These are phyloP conservation scores for Rhodotorula sp. DNA, from an alignment of 1,284 basidiomycete genomes.

Conservation along the genomic window DNA sequence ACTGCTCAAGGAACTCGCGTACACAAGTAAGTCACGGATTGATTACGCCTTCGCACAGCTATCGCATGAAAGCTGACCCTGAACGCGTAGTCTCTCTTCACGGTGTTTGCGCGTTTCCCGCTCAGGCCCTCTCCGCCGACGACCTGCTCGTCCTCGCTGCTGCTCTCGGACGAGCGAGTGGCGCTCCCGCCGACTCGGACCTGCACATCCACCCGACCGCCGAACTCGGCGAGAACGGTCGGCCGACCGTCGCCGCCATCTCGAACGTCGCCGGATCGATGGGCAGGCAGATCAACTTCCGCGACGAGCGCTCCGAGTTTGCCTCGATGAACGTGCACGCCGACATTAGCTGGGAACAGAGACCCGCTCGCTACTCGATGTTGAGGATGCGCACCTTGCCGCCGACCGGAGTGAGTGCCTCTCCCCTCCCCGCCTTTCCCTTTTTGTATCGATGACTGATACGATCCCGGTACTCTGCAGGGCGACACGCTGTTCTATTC, in stretches of 20 bases:
- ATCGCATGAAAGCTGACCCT: neutral
- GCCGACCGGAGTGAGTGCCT: conserved; percentile 47
- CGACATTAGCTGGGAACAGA: conserved; percentile 52
- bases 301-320: conserved; percentile 34
- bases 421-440: neutral
- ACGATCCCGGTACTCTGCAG: neutral
- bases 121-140: conserved; percentile 56
- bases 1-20: conserved; percentile 27
- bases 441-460: neutral
- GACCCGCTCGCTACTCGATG: conserved; percentile 62
- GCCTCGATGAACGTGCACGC: conserved; percentile 24
- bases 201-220: conserved; percentile 68
- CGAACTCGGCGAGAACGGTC: conserved; percentile 50
- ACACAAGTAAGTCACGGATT: conserved; percentile 19
- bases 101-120: conserved; percentile 70
- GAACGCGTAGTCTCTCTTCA: conserved; percentile 59
- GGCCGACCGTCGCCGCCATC: conserved; percentile 43
- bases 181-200: conserved; percentile 58
- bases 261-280: conserved; percentile 25
- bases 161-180: conserved; percentile 59
- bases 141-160: conserved; percentile 50
- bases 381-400: conserved; percentile 57
- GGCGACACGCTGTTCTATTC: conserved; percentile 52
- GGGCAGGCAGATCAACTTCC: conserved; percentile 41
- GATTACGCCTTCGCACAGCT: fast-evolving